These are phyloP conservation scores for Alisma plantagoaquatica DNA, from an alignment of 106 monocot species.

Conservation along the genomic window DNA sequence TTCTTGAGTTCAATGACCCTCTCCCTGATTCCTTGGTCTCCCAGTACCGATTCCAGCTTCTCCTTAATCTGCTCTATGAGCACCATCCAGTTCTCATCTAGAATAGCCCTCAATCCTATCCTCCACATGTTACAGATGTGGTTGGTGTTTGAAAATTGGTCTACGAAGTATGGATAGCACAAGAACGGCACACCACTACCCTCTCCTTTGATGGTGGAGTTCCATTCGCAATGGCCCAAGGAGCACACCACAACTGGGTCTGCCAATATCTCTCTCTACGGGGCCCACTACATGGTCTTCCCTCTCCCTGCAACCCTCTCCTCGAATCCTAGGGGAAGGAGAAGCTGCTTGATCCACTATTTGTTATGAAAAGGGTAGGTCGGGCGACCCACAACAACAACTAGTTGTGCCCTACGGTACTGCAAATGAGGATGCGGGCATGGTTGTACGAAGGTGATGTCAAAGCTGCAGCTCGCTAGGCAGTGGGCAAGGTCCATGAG, in stretches of 20 bases:
- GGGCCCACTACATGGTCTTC: neutral
- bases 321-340: neutral
- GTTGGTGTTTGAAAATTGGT: constrained; percentile 32
- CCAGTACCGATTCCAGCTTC: constrained; percentile 25
- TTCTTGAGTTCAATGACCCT: constrained; percentile 19
- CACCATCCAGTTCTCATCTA: constrained; percentile 19
- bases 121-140: constrained; percentile 33
- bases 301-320: neutral
- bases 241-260: constrained; percentile 5
- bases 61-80: constrained; percentile 19
- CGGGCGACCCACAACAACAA: too few relatives aligned
- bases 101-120: constrained; percentile 18
- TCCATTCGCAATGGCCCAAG: constrained; percentile 43
- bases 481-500: too few relatives aligned
- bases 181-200: neutral
- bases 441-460: too few relatives aligned
- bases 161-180: constrained; percentile 12
- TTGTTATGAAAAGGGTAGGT: too few relatives aligned
- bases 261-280: neutral
- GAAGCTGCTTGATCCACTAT: too few relatives aligned
- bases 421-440: too few relatives aligned
- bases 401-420: too few relatives aligned
- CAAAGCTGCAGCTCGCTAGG: too few relatives aligned
- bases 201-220: constrained; percentile 16
- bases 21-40: constrained; percentile 5